Base-by-base conservation (phyloP, 1,284 basidiomycete species). In the Ganoderma boninense region DNA sequence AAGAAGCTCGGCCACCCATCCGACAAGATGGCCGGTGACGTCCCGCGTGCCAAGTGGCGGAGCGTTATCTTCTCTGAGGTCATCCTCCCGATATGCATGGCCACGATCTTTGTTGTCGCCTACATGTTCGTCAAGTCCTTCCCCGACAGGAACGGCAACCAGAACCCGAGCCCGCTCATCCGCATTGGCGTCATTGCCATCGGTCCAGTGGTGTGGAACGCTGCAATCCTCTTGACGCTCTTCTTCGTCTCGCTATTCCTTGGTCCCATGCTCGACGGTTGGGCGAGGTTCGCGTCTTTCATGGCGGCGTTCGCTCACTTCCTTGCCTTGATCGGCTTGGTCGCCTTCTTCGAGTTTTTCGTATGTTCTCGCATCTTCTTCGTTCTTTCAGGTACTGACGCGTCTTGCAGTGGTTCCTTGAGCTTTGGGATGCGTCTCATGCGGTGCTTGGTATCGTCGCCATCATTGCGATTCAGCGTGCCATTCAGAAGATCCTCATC, bases 171-270 rank as follows among this genome's bases (percentile, higher is more conserved):
- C 75, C 88, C 94, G n/a, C 89, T 99, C 68, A 89, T 98, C 67
- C 94, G 98, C 60, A 96, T 99, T 72, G 92, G 88, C 57, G 84
- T 99, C 79, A 92, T 99, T 78, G 88, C 97, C 5, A 85, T 99
- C 72, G 98, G 97, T 3, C 98, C 98, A 11, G 91, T 99, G 70
- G 95, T 96, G 13, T 99, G 94, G 93, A 99, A 99, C 84, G 96
- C 96, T 63, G 92, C 94, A 1, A 85, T 99, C 63, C 86, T 99
- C 59, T 80, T 98, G 70, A 82, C 90, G 6, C 83, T 99, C 64
- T 99, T 99, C 90, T 90, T 99, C 79, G 82, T 95, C 65, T 96
- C 97, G 56, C 85, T 99, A 70, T 94, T 97, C 86, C 84, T 98
- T 68, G 97, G 97, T 2, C 97, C 97, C 1, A 91, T 97, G 86